These are phyloP conservation scores for Mycena olivaceomarginata DNA, from an alignment of 768 basidiomycete species.

Conservation along the genomic window DNA sequence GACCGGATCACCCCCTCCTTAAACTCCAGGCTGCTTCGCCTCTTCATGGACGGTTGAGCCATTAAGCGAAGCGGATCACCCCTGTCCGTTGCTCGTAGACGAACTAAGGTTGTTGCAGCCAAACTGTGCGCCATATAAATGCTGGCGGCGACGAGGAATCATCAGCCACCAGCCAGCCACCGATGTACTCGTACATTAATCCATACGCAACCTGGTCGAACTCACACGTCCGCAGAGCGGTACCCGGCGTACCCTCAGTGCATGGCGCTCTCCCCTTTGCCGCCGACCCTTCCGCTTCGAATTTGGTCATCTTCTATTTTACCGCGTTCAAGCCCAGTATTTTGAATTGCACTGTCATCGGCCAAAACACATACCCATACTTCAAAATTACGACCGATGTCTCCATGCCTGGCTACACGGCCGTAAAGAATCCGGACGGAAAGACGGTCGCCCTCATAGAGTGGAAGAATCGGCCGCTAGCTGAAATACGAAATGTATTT, in stretches of 20 bases:
- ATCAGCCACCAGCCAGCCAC: not conserved
- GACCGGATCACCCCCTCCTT: not conserved
- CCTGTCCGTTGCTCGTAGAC: not conserved
- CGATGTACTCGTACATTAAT: conserved; percentile 25
- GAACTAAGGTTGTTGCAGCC: too few species aligned
- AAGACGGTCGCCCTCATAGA: conserved; percentile 59
- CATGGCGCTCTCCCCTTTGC: conserved; percentile 67
- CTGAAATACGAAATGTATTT: conserved; percentile 58
- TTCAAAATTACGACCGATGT: conserved; percentile 59
- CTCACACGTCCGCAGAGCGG: not conserved
- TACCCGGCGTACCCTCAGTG: conserved; percentile 55
- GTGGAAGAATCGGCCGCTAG: conserved; percentile 52
- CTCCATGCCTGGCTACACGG: conserved; percentile 53
- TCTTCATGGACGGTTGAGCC: not conserved
- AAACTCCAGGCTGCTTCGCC: not conserved
- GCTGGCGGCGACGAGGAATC: not conserved
- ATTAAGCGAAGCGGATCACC: not conserved
- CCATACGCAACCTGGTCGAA: conserved; percentile 33
- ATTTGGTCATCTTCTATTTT: conserved; percentile 59
- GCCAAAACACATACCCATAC: conserved; percentile 56
- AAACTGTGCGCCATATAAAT: not conserved
- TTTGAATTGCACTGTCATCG: conserved; percentile 29
- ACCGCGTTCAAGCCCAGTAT: conserved; percentile 53
- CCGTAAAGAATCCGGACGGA: conserved; percentile 45
- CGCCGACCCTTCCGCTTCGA: conserved; percentile 18